Base-by-base conservation (phyloP, 495 filamentous ascomycete genomes). In the Lasiosphaeria ovina region DNA sequence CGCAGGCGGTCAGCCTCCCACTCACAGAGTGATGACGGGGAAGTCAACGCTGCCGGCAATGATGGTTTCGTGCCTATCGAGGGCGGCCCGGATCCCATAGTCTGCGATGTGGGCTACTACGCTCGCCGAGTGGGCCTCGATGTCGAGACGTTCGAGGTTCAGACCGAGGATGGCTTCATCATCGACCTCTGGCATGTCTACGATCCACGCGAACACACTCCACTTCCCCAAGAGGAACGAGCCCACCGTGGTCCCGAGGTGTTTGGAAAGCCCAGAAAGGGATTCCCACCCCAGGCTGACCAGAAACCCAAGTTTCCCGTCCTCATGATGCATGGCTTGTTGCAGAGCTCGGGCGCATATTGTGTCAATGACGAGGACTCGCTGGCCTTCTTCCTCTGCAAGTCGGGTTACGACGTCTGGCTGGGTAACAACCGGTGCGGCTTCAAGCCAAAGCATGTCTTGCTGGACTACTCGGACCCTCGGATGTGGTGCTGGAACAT, bases 401-500 rank as follows among this genome's bases (percentile, higher is more conserved):
- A 96, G 71, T 87, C 80, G 0, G 93, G 93, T n/a, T 97, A 90
- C 74, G 93, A 98, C 70, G 91, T 98, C 54, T 98, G 93, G 93
- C 81, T 97, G 4, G 93, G 94, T 6, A 96, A 97, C 71, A 97
- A 96, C 68, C 86, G 93, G 31, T 97, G 94, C 69, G 94, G 93
- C 11, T 89, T 93, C 69, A 68, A 81, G 1, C 92, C 93, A 3
- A 79, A 85, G 61, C 93, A 98, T 65, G 83, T 81, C 1, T 76
- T 86, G 11, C 78, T 98, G 49, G 77, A 79, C 2, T 83, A 87
- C 60, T 76, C 76, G 16, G 93, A 98, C 67, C 93, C 93, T 6
- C 84, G 93, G 17, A 96, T 98, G 92, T 98, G 93, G 93, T 83
- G 87, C 10, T 98, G 93, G 93, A 96, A 96, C 66, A 95, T 97